Conservation (phyloP, 805 yeast genomes). For the Yarrowia porcina region DNA sequence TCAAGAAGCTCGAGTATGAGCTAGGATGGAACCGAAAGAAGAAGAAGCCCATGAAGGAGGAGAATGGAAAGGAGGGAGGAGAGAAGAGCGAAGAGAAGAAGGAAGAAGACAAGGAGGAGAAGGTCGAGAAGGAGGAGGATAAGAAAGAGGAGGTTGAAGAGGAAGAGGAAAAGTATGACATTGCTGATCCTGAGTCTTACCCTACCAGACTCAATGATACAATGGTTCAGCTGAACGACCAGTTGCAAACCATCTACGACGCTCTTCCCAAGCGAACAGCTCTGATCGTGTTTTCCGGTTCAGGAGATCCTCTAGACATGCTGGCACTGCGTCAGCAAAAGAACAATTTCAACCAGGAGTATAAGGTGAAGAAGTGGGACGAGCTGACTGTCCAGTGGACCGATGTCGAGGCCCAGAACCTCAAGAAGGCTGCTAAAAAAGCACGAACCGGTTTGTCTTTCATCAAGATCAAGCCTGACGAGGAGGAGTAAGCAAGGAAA, state of each 20-base stretch:
- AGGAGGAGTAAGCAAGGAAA: not conserved
- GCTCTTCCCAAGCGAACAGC: constrained; percentile 57
- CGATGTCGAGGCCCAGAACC: constrained; percentile 45
- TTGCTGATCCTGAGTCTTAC: not conserved
- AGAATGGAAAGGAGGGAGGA: not conserved
- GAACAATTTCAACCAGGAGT: constrained; percentile 45
- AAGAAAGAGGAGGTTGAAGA: not conserved
- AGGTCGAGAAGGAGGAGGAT: not conserved
- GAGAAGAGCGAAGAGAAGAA: constrained; percentile 13
- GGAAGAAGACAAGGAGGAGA: not conserved
- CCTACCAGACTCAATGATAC: constrained; percentile 29
- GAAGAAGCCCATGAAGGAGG: constrained; percentile 27
- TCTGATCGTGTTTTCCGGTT: constrained; percentile 59
- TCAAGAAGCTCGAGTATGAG: constrained; percentile 57
- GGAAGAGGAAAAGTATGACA: constrained; percentile 4
- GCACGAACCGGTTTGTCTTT: constrained; percentile 65
- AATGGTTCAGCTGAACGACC: constrained; percentile 42
- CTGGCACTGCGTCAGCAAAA: constrained; percentile 46
- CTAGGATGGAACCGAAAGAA: constrained; percentile 36
- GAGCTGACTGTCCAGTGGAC: constrained; percentile 52
- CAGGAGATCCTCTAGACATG: constrained; percentile 54
- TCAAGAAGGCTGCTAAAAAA: constrained; percentile 46
- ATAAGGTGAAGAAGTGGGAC: constrained; percentile 45
- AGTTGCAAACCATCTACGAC: constrained; percentile 50
- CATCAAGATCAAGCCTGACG: constrained; percentile 44